phyloP scores from a whole-genome alignment of 176 grass and related monocot species.

The Saccharum spontaneum region DNA sequence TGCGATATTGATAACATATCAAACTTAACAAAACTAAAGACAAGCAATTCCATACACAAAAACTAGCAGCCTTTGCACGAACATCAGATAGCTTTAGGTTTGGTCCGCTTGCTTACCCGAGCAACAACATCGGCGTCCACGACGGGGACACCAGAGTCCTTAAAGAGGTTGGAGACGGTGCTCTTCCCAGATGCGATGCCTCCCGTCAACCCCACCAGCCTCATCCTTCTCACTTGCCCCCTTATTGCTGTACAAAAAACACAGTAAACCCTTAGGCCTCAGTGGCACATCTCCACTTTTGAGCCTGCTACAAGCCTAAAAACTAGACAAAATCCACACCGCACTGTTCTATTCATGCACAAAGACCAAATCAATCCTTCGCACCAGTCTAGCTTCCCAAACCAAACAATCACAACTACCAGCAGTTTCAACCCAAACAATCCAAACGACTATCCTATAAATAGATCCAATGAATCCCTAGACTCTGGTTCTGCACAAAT shows the following conservation, averaged over 20 bases:
- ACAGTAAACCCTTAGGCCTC: background rate
- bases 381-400: background rate
- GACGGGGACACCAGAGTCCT: slow-evolving; percentile 58
- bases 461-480: background rate
- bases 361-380: background rate
- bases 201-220: slow-evolving; percentile 75
- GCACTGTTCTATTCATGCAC: background rate
- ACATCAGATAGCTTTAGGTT: background rate
- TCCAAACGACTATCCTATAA: background rate
- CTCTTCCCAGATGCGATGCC: slow-evolving; percentile 86
- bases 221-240: slow-evolving; percentile 48
- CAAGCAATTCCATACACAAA: background rate
- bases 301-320: background rate
- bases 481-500: background rate
- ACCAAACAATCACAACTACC: background rate
- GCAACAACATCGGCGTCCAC: slow-evolving; percentile 80
- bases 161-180: slow-evolving; percentile 86
- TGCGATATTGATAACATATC: background rate
- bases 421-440: background rate
- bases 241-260: background rate
- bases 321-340: background rate
- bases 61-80: background rate
- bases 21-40: background rate
- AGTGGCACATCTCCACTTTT: background rate
- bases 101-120: slow-evolving; percentile 31